Base-by-base conservation (phyloP, 257 asterid species). In the Penstemon eatonii region DNA sequence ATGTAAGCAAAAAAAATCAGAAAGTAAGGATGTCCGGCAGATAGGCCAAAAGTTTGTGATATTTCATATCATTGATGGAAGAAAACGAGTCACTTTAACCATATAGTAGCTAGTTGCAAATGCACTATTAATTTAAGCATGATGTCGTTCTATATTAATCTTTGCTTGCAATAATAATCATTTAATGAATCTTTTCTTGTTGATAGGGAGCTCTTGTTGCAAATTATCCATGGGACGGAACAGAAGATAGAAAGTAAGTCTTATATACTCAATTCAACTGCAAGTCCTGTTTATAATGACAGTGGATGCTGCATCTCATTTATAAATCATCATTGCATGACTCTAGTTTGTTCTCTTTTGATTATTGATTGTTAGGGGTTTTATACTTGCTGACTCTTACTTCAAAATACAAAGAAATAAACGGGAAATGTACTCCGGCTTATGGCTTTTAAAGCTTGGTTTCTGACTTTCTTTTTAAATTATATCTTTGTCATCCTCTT, bases 141-240 rank as follows among this genome's bases (percentile, higher is more conserved):
- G 12, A 51, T 18, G 60, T 37, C 9, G 39, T 5, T 44, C 45
- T 43, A 45, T 36, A 60, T 33, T 55, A 47, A 45, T 56, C 42
- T 46, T 54, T 65, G 38, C 66, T 49, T 49, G 19, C 60, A 38
- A 38, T 18, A 40, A 71, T 41, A n/a, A 18, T 47, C 40, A 10
- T 38, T 68, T 50, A 56, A 60, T 62, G 25, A 43, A n/a, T 64
- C 1, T 12, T 57, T 47, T 62, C 67, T 63, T 49, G 8, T 66
- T 43, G 19, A 60, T 69, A 93, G 97, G 97, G 98, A 75, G 98
- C 97, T 46, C 89, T 93, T 71, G 97, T 93, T 69, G 98, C 98
- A 74, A 90, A 93, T 69, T 93, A 86, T 76, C 98, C 98, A 71
- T 93, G 98, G 98, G 98, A 93, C 77, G 98, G 98, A 73, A 90